Base-by-base conservation (phyloP, 352 stramenopile genomes). In the Phytophthora sp. region DNA sequence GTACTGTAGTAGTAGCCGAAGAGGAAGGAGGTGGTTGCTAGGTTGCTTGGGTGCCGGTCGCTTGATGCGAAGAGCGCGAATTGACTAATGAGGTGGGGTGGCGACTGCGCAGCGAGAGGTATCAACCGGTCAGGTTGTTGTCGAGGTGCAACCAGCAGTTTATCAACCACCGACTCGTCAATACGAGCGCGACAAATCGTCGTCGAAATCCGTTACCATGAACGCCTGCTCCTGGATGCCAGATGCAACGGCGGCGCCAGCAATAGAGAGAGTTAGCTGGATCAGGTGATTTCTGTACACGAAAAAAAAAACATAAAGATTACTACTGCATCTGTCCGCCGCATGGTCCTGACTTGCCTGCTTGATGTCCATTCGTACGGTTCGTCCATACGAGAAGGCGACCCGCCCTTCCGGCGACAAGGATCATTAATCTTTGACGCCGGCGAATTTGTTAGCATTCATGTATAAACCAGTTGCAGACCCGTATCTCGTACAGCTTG, bases 171-270 rank as follows among this genome's bases (percentile, higher is more conserved):
- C 42, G 12, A 60, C 41, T 46, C 33, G 33, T 57, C 39, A 52
- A 54, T 36, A 18, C 21, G 29, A 53, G 13, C 36, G 30, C 2
- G 12, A 35, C 57, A 66, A 66, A 58, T 66, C 57, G 57, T 57
- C 57, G 57, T 59, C 29, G 15, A 45, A 47, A 57, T 58, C 45
- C 29, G 42, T 63, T 53, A 47, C 29, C 33, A 26, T 44, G 36
- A 46, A 36, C 35, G 38, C 36, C 46, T 45, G 47, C 57, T 57
- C 57, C 46, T 4, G 20, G 18, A 27, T 47, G n/a, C 56, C 56
- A 64, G 56, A 64, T 64, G 56, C 45, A 64, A n/a, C 15, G 12
- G 54, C 15, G 6, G 4, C 31, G 27, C 0, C 45, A 56, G 33
- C 31, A 57, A 18, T 15, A n/a, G n/a, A 57, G 45, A 57, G 56